Conservation (phyloP, 176 grass and related monocot genomes). For the Echinochloa phyllopogon region DNA sequence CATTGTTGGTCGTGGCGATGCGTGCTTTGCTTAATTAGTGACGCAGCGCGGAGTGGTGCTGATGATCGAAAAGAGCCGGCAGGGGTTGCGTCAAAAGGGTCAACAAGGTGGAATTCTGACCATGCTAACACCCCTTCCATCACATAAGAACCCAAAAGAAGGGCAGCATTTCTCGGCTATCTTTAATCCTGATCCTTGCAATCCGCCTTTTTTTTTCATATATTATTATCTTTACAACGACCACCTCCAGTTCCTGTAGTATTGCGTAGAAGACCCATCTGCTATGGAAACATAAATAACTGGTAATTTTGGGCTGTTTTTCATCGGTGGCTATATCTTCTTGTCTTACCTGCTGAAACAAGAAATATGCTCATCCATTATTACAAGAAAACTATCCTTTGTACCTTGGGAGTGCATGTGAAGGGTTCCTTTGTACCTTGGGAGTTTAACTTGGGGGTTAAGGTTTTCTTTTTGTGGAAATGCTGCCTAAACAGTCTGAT, state of each 20-base stretch:
- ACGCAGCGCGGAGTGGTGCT: constrained; percentile 1
- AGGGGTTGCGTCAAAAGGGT: constrained; percentile 59
- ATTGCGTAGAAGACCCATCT: background rate
- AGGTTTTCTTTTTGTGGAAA: background rate
- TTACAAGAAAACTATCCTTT: background rate
- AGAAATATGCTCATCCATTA: too few relatives aligned
- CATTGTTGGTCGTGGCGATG: background rate
- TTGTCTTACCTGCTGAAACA: background rate
- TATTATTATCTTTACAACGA: background rate
- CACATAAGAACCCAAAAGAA: constrained; percentile 52
- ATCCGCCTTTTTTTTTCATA: background rate
- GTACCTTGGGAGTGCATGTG: background rate
- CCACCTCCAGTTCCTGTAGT: background rate
- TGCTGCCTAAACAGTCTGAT: background rate
- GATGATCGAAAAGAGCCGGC: constrained; percentile 7
- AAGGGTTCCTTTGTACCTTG: background rate
- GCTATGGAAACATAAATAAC: background rate
- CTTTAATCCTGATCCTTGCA: constrained; percentile 52
- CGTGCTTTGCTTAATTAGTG: constrained; percentile 1
- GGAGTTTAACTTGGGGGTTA: background rate
- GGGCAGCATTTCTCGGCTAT: background rate
- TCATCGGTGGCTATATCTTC: background rate
- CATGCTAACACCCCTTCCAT: constrained; percentile 52
- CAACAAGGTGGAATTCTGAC: constrained; percentile 81
- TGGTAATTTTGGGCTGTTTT: too few relatives aligned